Evolutionary conservation across 192 early-diverging fungal species (phyloP).

Genomic region (Coemansia sp.): DNA sequence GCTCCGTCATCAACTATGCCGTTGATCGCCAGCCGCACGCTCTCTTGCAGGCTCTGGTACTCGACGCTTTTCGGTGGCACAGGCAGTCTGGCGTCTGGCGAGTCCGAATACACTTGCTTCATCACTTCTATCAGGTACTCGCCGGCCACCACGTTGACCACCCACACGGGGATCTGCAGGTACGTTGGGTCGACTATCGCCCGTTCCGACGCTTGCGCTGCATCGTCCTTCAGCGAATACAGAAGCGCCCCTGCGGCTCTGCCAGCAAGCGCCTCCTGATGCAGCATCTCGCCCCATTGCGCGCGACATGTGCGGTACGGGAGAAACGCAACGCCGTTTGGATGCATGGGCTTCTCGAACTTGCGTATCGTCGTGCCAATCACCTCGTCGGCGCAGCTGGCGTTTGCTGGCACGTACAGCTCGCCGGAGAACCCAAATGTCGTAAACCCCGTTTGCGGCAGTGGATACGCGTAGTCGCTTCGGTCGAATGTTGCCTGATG

Average conservation of each 20-base stretch:
- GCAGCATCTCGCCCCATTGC: constrained; percentile 37
- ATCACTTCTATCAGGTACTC: constrained; percentile 25
- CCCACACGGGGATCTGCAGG: constrained; percentile 43
- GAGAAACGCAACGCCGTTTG: constrained; percentile 43
- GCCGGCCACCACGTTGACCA: constrained; percentile 41
- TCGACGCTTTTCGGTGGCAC: constrained; percentile 21
- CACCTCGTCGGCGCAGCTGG: constrained; percentile 37
- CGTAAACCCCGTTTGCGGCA: constrained; percentile 35
- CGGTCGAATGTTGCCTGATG: constrained; percentile 50
- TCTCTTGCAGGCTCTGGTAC: constrained; percentile 11
- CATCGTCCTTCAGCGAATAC: constrained; percentile 50
- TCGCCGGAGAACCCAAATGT: constrained; percentile 44
- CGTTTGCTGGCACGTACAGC: constrained; percentile 34
- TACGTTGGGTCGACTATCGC: constrained; percentile 16
- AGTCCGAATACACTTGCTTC: background rate
- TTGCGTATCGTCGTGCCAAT: constrained; percentile 2
- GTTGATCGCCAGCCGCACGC: background rate
- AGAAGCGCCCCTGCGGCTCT: constrained; percentile 36
- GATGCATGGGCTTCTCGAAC: constrained; percentile 5
- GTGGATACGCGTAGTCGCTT: constrained; percentile 45
- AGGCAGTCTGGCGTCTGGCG: background rate
- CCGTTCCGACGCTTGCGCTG: constrained; percentile 43
- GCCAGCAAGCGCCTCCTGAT: constrained; percentile 18
- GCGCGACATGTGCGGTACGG: constrained; percentile 37
- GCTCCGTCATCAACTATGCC: background rate